Conservation (phyloP, 2,329 filamentous ascomycete genomes). For the Fusarium odoratissimum region DNA sequence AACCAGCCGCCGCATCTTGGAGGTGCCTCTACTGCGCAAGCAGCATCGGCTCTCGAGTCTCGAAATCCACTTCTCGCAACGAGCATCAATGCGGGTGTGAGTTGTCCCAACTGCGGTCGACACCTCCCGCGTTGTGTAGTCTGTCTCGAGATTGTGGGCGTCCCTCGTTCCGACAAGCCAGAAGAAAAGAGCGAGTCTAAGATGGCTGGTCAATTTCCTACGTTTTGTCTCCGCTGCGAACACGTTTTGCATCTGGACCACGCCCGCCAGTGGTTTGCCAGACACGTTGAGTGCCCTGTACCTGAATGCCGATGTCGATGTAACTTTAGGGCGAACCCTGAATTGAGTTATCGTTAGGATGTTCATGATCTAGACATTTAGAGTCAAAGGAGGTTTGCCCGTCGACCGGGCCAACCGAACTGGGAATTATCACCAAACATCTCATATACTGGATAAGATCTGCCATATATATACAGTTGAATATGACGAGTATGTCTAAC, state of each 20-base stretch:
- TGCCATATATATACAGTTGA: constrained; percentile 6
- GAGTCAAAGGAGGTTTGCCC: background rate
- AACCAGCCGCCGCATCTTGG: constrained; percentile 25
- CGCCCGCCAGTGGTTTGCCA: constrained; percentile 73
- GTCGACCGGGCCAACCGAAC: background rate
- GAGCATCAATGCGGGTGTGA: constrained; percentile 69
- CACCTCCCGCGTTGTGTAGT: constrained; percentile 75
- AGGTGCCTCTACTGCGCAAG: constrained; percentile 20
- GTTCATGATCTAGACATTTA: background rate
- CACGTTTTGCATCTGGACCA: constrained; percentile 76
- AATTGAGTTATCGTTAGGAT: constrained; percentile 62
- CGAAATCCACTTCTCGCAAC: constrained; percentile 69
- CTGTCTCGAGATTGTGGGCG: constrained; percentile 74
- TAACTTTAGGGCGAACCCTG: constrained; percentile 70
- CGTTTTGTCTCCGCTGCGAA: constrained; percentile 75
- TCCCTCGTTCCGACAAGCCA: constrained; percentile 69
- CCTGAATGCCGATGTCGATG: constrained; percentile 76
- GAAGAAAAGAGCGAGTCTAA: constrained; percentile 62
- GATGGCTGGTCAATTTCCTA: constrained; percentile 70
- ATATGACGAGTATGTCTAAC: constrained; percentile 27
- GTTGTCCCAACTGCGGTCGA: constrained; percentile 74
- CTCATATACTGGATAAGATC: background rate
- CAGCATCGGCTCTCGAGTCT: constrained; percentile 49
- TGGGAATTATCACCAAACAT: background rate
- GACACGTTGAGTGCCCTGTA: constrained; percentile 74